Conservation (phyloP, 257 asterid genomes). For the Henckelia pumila region DNA sequence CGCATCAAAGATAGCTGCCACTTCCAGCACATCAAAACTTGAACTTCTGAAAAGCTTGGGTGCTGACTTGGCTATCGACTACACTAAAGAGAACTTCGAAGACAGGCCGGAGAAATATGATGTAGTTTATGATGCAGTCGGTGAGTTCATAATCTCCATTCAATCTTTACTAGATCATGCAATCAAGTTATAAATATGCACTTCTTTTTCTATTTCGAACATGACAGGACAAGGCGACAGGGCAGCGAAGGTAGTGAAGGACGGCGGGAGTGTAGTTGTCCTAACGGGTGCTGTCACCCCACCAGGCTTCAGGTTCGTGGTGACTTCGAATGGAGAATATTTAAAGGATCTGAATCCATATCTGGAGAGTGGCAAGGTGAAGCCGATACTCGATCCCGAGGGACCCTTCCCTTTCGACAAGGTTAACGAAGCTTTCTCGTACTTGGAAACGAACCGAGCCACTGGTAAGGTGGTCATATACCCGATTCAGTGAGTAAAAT, state of each 20-base stretch:
- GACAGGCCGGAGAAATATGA: slow-evolving; percentile 71
- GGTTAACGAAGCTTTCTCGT: slow-evolving; percentile 72
- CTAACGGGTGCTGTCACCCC: slow-evolving; percentile 78
- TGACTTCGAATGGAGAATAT: slow-evolving; percentile 69
- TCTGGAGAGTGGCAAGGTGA: slow-evolving; percentile 71
- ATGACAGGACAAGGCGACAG: slow-evolving; percentile 72
- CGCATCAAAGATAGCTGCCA: slow-evolving; percentile 85
- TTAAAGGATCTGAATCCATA: slow-evolving; percentile 68
- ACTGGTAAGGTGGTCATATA: slow-evolving; percentile 74
- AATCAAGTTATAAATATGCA: not conserved
- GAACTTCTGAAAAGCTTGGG: slow-evolving; percentile 74
- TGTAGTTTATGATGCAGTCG: slow-evolving; percentile 79
- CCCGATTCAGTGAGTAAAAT: slow-evolving; percentile 64
- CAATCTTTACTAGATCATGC: not conserved
- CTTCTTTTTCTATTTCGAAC: slow-evolving; percentile 2
- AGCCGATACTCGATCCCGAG: slow-evolving; percentile 65
- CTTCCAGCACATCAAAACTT: slow-evolving; percentile 67
- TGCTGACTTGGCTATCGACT: slow-evolving; percentile 78
- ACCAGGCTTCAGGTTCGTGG: slow-evolving; percentile 81
- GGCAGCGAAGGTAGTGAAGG: slow-evolving; percentile 81
- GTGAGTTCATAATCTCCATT: slow-evolving; percentile 37
- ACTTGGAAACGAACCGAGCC: slow-evolving; percentile 70
- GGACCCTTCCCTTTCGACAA: slow-evolving; percentile 78
- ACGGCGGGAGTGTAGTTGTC: slow-evolving; percentile 78
- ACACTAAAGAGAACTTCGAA: slow-evolving; percentile 76